phyloP scores from a whole-genome alignment of 176 grass and related monocot genomes.

The Cocos nucifera region DNA sequence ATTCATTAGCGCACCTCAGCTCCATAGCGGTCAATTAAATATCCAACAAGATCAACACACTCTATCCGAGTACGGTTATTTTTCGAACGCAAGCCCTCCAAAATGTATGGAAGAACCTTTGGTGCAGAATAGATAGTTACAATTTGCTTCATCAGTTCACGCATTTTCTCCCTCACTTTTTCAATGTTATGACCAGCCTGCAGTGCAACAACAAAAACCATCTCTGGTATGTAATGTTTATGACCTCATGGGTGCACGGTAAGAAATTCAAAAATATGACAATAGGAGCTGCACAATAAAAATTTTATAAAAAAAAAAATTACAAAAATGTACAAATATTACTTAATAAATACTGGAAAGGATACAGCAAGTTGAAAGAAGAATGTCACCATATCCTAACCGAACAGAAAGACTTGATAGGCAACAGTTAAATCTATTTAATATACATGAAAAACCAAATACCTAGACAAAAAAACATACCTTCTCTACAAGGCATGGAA shows the following conservation, averaged over 20 bases:
- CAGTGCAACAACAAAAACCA: not conserved
- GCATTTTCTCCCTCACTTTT: conserved; percentile 91
- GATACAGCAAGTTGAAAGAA: too few species aligned
- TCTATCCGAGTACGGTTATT: conserved; percentile 97
- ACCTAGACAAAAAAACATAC: conserved; percentile 16
- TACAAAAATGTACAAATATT: too few species aligned
- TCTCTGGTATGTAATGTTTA: too few species aligned
- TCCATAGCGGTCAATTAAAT: conserved; percentile 75
- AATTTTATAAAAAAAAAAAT: too few species aligned
- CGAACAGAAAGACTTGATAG: too few species aligned
- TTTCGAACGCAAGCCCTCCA: conserved; percentile 92
- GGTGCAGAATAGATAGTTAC: conserved; percentile 74
- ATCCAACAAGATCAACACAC: conserved; percentile 91
- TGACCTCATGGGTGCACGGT: too few species aligned
- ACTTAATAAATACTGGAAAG: too few species aligned
- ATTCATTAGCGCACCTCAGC: conserved; percentile 42
- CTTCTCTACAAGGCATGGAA: conserved; percentile 92
- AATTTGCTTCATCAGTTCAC: conserved; percentile 92
- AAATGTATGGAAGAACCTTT: conserved; percentile 75
- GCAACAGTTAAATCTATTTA: too few species aligned
- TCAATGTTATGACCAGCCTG: conserved; percentile 99
- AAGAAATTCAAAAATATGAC: too few species aligned
- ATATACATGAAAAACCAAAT: not conserved
- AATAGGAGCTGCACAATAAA: too few species aligned
- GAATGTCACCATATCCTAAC: too few species aligned